Evolutionary conservation across 495 filamentous ascomycete species (phyloP), one percentile per base, ranked within the genome.

Genomic region (Xylaria scruposa): DNA sequence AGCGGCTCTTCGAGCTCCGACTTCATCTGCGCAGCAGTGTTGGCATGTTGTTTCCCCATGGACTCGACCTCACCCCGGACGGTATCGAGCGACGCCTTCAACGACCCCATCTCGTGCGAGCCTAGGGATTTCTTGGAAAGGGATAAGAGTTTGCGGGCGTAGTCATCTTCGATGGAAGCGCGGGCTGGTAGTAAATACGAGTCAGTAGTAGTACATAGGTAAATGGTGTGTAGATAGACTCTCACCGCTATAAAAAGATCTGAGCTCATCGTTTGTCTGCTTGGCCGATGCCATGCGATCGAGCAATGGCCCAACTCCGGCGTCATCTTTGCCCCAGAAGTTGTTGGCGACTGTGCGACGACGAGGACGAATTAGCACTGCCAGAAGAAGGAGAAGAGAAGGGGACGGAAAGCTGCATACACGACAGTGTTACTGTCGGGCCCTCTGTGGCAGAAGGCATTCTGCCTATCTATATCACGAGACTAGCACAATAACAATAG

Each of bases 241-340:
- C 84, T 76, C 84, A 97, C 95, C 87, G 73, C 86, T 91, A 78
- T 99, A 99, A 84, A 98, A 99, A 13, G 88, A 83, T 77, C 94
- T 94, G 64, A 99, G 82, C 81, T 99, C 97, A 78, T 99, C 97
- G 80, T 92, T 96, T 13, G 97, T 98, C 72, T 91, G 87, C 85
- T 99, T 99, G 42, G 97, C 92, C 85, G 91, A 91, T 79, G 95
- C 93, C 93, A 99, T 97, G 78, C 97, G 95, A 79, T 97, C 94
- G 53, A 99, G 88, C 82, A 99, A 89, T 67, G 97, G 97, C 56
- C 87, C 86, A 74, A 98, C 93, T 74, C 97, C 97, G 51, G 97
- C 97, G 85, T 99, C 97, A 80, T 99, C 94, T 86, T 95, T 98
- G 72, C 97, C 97, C 97, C 97, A 99, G 83, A 99, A 99, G 80